Percentiles rank a stretch among this genome's conserved stretches.
Evolutionary conservation across 805 yeast species (phyloP).

Genomic region (Starmera quercuum): DNA sequence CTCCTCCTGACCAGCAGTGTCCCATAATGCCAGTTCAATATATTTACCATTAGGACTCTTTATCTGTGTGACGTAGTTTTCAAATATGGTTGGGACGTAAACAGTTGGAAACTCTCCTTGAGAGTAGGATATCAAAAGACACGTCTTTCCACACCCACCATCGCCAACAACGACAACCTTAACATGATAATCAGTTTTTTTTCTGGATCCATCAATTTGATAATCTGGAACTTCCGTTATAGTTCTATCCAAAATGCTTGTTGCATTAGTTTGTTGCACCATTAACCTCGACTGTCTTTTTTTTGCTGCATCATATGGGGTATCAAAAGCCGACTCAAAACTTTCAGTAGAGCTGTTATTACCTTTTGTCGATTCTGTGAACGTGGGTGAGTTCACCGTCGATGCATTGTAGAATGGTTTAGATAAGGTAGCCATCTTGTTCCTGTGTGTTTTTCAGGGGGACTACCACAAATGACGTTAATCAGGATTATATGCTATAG

Average conservation of each 20-base stretch:
- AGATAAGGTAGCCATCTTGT: constrained; percentile 1
- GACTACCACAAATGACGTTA: background rate
- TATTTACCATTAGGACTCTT: constrained; percentile 37
- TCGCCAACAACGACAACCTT: constrained; percentile 84
- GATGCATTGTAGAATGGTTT: constrained; percentile 2
- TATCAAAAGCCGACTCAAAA: constrained; percentile 15
- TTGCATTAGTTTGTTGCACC: background rate
- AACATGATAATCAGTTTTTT: constrained; percentile 28
- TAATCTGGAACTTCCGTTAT: constrained; percentile 20
- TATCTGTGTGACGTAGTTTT: constrained; percentile 61
- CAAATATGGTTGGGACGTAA: constrained; percentile 80
- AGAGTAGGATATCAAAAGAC: constrained; percentile 57
- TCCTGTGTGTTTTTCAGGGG: no score
- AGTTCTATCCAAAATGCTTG: constrained; percentile 1
- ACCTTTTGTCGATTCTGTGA: background rate
- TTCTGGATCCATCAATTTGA: constrained; percentile 18
- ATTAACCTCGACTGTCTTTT: constrained; percentile 10
- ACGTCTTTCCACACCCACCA: constrained; percentile 88
- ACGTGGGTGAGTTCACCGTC: no score
- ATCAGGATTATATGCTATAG: background rate
- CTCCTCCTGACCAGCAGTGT: constrained; percentile 87
- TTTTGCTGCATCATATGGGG: constrained; percentile 21
- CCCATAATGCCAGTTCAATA: constrained; percentile 78
- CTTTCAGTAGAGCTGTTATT: constrained; percentile 1
- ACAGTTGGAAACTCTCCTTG: constrained; percentile 62